These are phyloP conservation scores for Colletotrichum kahawae DNA, from an alignment of 2,329 filamentous ascomycete genomes.

Conservation along the genomic window DNA sequence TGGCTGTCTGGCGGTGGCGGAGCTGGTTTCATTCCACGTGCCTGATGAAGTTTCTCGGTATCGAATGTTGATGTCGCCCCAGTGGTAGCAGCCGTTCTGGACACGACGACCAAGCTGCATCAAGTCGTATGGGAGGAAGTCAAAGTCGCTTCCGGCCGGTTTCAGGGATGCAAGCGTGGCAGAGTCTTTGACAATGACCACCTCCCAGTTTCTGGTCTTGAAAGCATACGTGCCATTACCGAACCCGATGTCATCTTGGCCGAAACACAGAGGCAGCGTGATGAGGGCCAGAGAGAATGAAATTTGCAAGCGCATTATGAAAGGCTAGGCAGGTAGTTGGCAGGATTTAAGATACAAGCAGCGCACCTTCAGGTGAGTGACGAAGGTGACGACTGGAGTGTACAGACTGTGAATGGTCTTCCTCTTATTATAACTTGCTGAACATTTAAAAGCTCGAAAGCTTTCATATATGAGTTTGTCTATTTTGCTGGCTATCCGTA, in stretches of 20 bases:
- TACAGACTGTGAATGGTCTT: rapidly evolving
- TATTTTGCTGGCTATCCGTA: too few relatives aligned
- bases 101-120: conserved; percentile 46
- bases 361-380: not conserved
- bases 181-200: conserved; percentile 45
- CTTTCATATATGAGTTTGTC: too few relatives aligned
- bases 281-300: rapidly evolving
- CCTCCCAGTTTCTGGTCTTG: conserved; percentile 44
- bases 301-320: not conserved
- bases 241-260: conserved; percentile 42
- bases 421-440: too few relatives aligned
- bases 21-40: conserved; percentile 52
- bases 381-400: too few relatives aligned
- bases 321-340: not conserved
- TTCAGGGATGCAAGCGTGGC: conserved; percentile 54
- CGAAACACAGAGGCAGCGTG: not conserved
- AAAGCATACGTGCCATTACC: conserved; percentile 43
- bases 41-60: conserved; percentile 46
- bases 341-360: too few relatives aligned
- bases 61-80: conserved; percentile 60
- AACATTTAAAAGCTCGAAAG: too few relatives aligned
- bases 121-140: conserved; percentile 58
- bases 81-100: conserved; percentile 60
- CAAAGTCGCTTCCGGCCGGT: conserved; percentile 45
- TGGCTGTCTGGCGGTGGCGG: conserved; percentile 43